These are phyloP conservation scores for Marasmius sp. DNA, from an alignment of 1,284 basidiomycete genomes.

Conservation along the genomic window DNA sequence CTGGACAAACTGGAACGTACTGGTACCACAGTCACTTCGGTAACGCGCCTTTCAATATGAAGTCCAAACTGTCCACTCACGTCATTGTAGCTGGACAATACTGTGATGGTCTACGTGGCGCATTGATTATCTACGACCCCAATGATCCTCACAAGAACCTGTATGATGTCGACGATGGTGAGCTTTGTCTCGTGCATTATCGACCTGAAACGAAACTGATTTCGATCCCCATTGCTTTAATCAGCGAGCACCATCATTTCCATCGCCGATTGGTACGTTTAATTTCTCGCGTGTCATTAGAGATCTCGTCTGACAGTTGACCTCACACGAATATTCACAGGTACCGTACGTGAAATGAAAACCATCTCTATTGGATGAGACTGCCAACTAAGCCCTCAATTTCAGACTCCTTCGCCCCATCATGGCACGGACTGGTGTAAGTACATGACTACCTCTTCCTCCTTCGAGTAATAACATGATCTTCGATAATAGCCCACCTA, in stretches of 20 bases:
- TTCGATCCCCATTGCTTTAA: no score
- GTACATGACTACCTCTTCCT: neutral
- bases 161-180: slow-evolving; percentile 32
- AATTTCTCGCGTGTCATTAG: no score
- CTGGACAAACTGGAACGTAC: slow-evolving; percentile 22
- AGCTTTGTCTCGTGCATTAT: no score
- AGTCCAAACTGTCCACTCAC: slow-evolving; percentile 10
- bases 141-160: slow-evolving; percentile 28
- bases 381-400: no score
- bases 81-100: slow-evolving; percentile 34
- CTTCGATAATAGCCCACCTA: neutral
- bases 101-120: slow-evolving; percentile 33
- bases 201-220: no score
- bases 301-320: no score
- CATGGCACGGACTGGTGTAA: slow-evolving; percentile 11
- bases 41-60: no score
- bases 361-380: neutral
- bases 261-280: slow-evolving; percentile 19
- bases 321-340: no score
- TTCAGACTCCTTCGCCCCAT: slow-evolving; percentile 20
- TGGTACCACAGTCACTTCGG: slow-evolving; percentile 23
- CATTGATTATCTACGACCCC: slow-evolving; percentile 31
- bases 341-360: no score
- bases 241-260: neutral
- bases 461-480: neutral